A percentile compares a stretch with the other conserved stretches of the same genome.
Evolutionary conservation across 176 grass and related monocot species (phyloP).

Genomic region (Zoysia japonica): DNA sequence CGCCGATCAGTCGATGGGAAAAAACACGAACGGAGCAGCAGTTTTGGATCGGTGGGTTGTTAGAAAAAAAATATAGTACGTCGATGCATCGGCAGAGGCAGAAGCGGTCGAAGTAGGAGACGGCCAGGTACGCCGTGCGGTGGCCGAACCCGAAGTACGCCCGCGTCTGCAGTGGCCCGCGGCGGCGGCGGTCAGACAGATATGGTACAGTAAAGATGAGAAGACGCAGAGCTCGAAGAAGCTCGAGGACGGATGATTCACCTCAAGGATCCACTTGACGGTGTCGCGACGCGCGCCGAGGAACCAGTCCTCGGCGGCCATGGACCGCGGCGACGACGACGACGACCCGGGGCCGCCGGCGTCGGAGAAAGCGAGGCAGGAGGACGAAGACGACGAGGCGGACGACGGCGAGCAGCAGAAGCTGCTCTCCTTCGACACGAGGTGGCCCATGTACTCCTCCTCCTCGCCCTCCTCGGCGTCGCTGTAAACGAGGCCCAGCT

Average conservation of each 20-base stretch:
- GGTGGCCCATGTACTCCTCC: conserved; percentile 67
- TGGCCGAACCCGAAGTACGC: conserved; percentile 64
- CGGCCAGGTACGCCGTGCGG: conserved; percentile 72
- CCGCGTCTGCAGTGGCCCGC: conserved; percentile 49
- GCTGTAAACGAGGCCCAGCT: not conserved
- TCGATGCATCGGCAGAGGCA: conserved; percentile 61
- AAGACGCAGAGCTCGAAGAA: not conserved
- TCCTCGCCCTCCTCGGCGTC: not conserved
- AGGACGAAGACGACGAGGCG: not conserved
- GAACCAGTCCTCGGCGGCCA: conserved; percentile 55
- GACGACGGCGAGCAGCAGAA: conserved; percentile 28
- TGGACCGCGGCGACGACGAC: not conserved
- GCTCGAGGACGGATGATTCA: conserved; percentile 6
- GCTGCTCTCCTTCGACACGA: conserved; percentile 73
- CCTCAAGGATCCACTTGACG: conserved; percentile 73
- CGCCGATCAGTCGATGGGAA: not conserved
- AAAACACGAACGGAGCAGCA: not conserved
- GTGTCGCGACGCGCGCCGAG: conserved; percentile 43
- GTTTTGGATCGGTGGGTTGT: not conserved
- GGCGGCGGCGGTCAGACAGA: not conserved
- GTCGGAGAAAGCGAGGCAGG: not conserved
- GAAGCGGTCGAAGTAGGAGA: conserved; percentile 88
- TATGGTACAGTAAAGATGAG: too few relatives aligned
- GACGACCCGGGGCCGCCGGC: not conserved
- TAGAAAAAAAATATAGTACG: not conserved